These are phyloP conservation scores for Fusarium sp. DNA, from an alignment of 2,329 filamentous ascomycete genomes.

Conservation along the genomic window DNA sequence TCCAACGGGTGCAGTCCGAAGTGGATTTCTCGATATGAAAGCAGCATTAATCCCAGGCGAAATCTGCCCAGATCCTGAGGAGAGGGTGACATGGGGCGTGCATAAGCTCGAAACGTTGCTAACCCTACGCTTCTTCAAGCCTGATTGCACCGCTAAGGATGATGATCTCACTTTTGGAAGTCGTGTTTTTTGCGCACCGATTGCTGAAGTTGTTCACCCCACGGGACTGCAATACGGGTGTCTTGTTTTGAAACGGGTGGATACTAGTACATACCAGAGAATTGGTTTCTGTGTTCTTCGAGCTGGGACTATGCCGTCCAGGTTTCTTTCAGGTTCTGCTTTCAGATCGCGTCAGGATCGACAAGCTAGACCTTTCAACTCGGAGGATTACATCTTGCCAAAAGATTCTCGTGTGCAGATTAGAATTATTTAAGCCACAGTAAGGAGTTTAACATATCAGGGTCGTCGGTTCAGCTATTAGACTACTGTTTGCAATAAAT, in stretches of 20 bases:
- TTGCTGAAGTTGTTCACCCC: accelerated
- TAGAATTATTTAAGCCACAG: not conserved
- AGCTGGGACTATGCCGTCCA: no score
- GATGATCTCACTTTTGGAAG: not conserved
- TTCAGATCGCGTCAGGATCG: no score
- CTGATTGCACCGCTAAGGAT: not conserved
- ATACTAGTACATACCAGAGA: not conserved
- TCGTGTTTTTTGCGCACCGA: not conserved
- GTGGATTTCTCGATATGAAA: not conserved
- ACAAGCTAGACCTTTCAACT: accelerated
- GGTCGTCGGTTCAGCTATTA: no score
- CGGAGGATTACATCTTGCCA: no score
- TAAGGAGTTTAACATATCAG: not conserved
- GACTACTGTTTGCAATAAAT: no score
- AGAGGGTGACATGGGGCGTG: not conserved
- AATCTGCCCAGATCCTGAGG: not conserved
- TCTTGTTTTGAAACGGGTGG: not conserved
- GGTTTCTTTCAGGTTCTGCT: no score
- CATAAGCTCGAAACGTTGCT: not conserved
- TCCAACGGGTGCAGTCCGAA: not conserved
- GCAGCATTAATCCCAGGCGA: not conserved
- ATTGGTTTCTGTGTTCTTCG: not conserved
- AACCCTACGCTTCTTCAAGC: not conserved
- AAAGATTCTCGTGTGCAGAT: not conserved
- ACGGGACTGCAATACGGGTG: not conserved